Base-by-base conservation (phyloP, 2,329 filamentous ascomycete genomes). In the Talaromyces sp. region DNA sequence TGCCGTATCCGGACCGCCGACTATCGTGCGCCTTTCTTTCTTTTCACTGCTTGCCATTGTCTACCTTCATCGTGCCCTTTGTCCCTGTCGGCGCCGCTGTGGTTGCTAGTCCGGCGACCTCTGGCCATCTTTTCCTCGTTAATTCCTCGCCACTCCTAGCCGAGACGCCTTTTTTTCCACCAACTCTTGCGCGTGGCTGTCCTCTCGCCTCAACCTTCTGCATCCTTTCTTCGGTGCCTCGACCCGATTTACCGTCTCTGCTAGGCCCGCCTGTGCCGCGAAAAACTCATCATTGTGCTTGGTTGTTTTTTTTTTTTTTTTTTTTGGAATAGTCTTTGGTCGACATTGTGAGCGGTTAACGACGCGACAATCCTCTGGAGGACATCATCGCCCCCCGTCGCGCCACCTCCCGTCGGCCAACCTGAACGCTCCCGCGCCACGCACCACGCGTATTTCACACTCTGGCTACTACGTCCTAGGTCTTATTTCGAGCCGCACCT, bases 401-500 rank as follows among this genome's bases (percentile, higher is more conserved):
- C 54, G 58, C 54, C 11, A 46, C 31, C 21, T 29, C 48, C 24
- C 24, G 26, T 29, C 19, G 6, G 12, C 26, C 24, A 19, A 29
- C 24, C 11, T 52, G 12, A 24, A 56, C 53, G 32, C 19, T 31
- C 54, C 52, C 46, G 54, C 29, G 54, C 41, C 21, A 57, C 48
- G 51, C 27, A 51, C 51, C 26, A 51, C 43, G 53, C 57, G 56
- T 14, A 58, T 54, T 61, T 27, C 27, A 53, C 57, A 60, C 54
- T 24, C 59, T 60, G 66, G 66, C 66, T 66, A 67, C 69, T 65
- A 66, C 66, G 63, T 65, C 66, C 61, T 64, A 66, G 67, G 62
- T 54, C 58, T 63, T 57, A 52, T 17, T 52, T 48, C 56, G 67
- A 68, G 67, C 70, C 69, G 73, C 67, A 38, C 71, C 73, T 72